Base-by-base conservation (phyloP, 2,329 filamentous ascomycete genomes). In the Botrytis galanthina region DNA sequence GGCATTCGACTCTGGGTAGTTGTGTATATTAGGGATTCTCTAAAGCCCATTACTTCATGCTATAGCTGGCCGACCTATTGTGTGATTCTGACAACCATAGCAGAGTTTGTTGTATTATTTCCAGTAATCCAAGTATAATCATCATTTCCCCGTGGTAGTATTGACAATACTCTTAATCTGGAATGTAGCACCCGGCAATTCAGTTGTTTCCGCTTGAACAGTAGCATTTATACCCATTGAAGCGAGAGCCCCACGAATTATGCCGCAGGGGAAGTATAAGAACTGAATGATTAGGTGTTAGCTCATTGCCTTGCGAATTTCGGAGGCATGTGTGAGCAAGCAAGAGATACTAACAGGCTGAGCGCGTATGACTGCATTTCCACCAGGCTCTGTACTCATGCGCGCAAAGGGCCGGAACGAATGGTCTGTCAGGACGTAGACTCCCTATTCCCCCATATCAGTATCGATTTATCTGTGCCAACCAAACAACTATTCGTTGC, bases 391-490 rank as follows among this genome's bases (percentile, higher is more conserved):
- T 76, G 94, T 92, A 80, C 92, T 95, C 95, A 98, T 98, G 67
- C 94, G 89, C 51, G 90, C 88, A 77, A 99, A 91, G 0, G 95
- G 95, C 67, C 93, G 91, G 84, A 99, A 99, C 16, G 91, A 86
- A 81, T 94, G 94, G 83, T 99, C 96, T 22, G 95, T 98, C 70
- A 99, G 85, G 61, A 99, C 96, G 82, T 98, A 99, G 78, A 98
- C 94, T 69, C 96, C 96, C 91, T 93, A 74, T 72, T 68, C 35
- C 37, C 39, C 77, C 37, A 77, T 18, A 62, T 75, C 64, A 74
- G 35, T n/a, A 67, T 60, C 16, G 16, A 18, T 68, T 39, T 7
- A 32, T 18, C n/a, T 44, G 12, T 66, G 26, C 18, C 29, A 48
- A 48, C 14, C n/a, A 57, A 57, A 18, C n/a, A 16, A 57, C 2